Conservation (phyloP, 768 basidiomycete genomes). For the Amanita fuliginea region DNA sequence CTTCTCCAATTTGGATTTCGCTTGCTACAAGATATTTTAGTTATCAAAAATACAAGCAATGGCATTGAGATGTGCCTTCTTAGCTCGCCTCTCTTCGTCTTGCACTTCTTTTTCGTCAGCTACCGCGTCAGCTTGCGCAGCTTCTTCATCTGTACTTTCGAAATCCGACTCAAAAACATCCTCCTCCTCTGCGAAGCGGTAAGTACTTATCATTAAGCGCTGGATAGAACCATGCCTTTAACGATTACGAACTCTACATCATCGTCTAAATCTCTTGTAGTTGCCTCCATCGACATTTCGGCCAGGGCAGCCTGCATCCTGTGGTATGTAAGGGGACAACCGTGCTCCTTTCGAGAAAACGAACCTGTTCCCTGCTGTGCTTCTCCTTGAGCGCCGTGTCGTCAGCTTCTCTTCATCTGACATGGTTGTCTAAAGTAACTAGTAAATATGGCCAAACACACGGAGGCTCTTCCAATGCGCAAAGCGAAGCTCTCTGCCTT, state of each 20-base stretch:
- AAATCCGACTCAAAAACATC: conserved; percentile 80
- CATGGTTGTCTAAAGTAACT: not conserved
- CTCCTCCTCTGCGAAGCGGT: conserved; percentile 49
- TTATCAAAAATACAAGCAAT: not conserved
- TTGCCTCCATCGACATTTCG: conserved; percentile 49
- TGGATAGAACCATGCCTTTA: conserved; percentile 34
- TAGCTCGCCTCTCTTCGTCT: conserved; percentile 47
- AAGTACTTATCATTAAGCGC: not conserved
- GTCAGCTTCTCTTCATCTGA: conserved; percentile 26
- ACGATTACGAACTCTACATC: conserved; percentile 62
- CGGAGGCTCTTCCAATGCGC: conserved; percentile 9
- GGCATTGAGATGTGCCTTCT: conserved; percentile 27
- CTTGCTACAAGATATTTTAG: conserved; percentile 27
- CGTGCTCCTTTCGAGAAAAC: conserved; percentile 7
- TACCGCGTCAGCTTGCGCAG: conserved; percentile 40
- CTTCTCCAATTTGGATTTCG: conserved; percentile 46
- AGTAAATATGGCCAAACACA: conserved; percentile 3
- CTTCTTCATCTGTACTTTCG: conserved; percentile 73
- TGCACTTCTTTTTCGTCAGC: conserved; percentile 43
- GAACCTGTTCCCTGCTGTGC: conserved; percentile 73
- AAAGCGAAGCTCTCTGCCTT: conserved; percentile 14
- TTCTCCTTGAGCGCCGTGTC: conserved; percentile 51
- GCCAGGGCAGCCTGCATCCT: conserved; percentile 77
- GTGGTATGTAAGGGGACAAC: conserved; percentile 6
- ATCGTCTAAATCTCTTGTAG: conserved; percentile 52